Conservation (phyloP, 2,329 filamentous ascomycete genomes). For the Neofusicoccum parvum region DNA sequence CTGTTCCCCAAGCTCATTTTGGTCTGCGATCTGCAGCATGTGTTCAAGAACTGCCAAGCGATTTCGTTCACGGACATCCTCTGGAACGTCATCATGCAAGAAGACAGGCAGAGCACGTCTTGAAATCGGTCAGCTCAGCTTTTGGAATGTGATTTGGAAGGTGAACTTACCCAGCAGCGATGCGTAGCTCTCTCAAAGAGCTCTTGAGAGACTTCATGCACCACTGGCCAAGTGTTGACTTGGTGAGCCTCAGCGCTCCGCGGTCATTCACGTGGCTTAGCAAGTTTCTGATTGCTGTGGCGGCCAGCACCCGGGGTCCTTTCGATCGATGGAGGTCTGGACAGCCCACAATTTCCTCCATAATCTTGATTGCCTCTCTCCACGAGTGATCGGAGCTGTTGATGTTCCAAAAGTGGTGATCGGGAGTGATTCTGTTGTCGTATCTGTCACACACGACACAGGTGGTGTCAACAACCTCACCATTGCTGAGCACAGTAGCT, state of each 20-base stretch:
- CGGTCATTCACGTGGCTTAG: slow-evolving; percentile 65
- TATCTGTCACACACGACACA: slow-evolving; percentile 11
- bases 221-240: slow-evolving; percentile 73
- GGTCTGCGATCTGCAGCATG: slow-evolving; percentile 72
- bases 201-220: slow-evolving; percentile 80
- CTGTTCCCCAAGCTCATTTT: slow-evolving; percentile 66
- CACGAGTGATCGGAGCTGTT: slow-evolving; percentile 30
- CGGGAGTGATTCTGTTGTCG: not conserved
- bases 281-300: slow-evolving; percentile 70
- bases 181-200: slow-evolving; percentile 79
- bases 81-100: slow-evolving; percentile 53
- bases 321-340: slow-evolving; percentile 34
- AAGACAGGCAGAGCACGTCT: slow-evolving; percentile 69
- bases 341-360: slow-evolving; percentile 29
- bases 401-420: slow-evolving; percentile 22
- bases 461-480: not conserved
- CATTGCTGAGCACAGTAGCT: slow-evolving; percentile 4
- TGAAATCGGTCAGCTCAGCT: slow-evolving; percentile 19
- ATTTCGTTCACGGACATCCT: slow-evolving; percentile 61
- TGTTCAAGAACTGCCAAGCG: slow-evolving; percentile 70
- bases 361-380: slow-evolving; percentile 28
- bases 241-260: slow-evolving; percentile 66
- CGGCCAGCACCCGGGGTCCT: slow-evolving; percentile 59
- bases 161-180: slow-evolving; percentile 68
- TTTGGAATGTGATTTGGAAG: not conserved